These are phyloP conservation scores for Aspergillus thermomutatus DNA, from an alignment of 2,329 filamentous ascomycete species.

Conservation along the genomic window DNA sequence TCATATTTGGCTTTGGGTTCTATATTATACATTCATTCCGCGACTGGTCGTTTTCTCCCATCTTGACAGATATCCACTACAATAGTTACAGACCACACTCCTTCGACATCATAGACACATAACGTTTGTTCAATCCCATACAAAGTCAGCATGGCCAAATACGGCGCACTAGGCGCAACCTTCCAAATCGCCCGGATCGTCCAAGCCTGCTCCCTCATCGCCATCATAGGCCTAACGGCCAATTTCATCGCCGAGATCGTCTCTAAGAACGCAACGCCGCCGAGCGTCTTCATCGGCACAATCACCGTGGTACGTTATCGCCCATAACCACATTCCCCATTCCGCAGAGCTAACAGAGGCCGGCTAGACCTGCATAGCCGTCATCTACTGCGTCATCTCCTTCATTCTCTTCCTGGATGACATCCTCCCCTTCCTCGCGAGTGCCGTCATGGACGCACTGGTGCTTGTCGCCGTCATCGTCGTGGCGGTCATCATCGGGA, in stretches of 20 bases:
- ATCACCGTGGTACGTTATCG: slow-evolving; percentile 67
- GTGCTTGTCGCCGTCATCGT: slow-evolving; percentile 76
- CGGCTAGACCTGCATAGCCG: slow-evolving; percentile 68
- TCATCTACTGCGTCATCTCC: slow-evolving; percentile 74
- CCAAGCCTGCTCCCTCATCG: slow-evolving; percentile 68
- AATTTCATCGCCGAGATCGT: slow-evolving; percentile 81
- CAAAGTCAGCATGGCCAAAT: slow-evolving; percentile 32
- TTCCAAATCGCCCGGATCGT: slow-evolving; percentile 72
- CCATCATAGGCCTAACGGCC: slow-evolving; percentile 74
- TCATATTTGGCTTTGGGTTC: background rate
- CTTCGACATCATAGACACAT: background rate
- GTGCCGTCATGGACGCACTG: slow-evolving; percentile 61
- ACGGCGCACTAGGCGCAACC: slow-evolving; percentile 72
- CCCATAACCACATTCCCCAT: background rate
- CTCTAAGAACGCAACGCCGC: slow-evolving; percentile 60
- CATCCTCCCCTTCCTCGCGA: slow-evolving; percentile 70
- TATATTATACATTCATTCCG: background rate
- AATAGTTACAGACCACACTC: too few relatives aligned
- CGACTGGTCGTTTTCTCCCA: background rate
- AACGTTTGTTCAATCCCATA: background rate
- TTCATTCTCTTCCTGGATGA: slow-evolving; percentile 78
- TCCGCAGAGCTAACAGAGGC: slow-evolving; percentile 16
- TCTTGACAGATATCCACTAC: background rate
- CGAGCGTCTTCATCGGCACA: slow-evolving; percentile 71
- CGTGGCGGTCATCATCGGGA: slow-evolving; percentile 72